A percentile compares a stretch with the other conserved stretches of the same genome.
Conservation (phyloP, 2,329 filamentous ascomycete genomes). For the Coleophoma eucalyptorum region DNA sequence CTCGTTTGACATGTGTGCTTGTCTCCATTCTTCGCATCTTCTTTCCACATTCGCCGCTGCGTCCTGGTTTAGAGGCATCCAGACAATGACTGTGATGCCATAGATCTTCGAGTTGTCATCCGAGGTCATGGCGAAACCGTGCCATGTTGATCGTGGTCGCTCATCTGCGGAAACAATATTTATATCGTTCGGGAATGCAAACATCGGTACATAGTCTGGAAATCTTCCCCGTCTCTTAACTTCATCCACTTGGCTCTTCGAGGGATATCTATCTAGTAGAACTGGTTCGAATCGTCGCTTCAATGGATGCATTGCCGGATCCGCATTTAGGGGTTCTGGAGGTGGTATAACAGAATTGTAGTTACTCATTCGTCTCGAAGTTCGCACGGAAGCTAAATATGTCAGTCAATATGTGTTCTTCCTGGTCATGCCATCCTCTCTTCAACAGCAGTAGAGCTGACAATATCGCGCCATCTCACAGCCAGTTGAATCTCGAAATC, state of each 20-base stretch:
- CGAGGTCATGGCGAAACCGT: slow-evolving; percentile 97
- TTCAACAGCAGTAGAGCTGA: no score
- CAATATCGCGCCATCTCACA: no score
- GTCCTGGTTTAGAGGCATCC: slow-evolving; percentile 79
- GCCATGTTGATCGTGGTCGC: slow-evolving; percentile 93
- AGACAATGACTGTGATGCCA: slow-evolving; percentile 86
- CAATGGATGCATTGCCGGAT: slow-evolving; percentile 92
- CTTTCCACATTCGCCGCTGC: slow-evolving; percentile 81
- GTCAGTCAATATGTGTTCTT: no score
- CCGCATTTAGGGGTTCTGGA: slow-evolving; percentile 84
- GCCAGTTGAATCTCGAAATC: neutral
- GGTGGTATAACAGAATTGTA: slow-evolving; percentile 97
- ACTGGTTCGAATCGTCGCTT: slow-evolving; percentile 94
- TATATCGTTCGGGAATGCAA: slow-evolving; percentile 97
- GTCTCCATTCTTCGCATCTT: slow-evolving; percentile 81
- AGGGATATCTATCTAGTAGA: slow-evolving; percentile 90
- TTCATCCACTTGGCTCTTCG: slow-evolving; percentile 78
- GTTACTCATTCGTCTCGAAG: slow-evolving; percentile 85
- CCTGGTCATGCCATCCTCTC: no score
- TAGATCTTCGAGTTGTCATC: slow-evolving; percentile 90
- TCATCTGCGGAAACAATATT: slow-evolving; percentile 95
- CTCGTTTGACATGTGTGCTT: slow-evolving; percentile 81
- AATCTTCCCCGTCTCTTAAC: slow-evolving; percentile 77
- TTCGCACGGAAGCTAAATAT: slow-evolving; percentile 63
- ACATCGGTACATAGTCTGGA: slow-evolving; percentile 98